Evolutionary conservation across 179 eudicot genomes (phyloP).

Genomic region (Vitellaria paradoxa): DNA sequence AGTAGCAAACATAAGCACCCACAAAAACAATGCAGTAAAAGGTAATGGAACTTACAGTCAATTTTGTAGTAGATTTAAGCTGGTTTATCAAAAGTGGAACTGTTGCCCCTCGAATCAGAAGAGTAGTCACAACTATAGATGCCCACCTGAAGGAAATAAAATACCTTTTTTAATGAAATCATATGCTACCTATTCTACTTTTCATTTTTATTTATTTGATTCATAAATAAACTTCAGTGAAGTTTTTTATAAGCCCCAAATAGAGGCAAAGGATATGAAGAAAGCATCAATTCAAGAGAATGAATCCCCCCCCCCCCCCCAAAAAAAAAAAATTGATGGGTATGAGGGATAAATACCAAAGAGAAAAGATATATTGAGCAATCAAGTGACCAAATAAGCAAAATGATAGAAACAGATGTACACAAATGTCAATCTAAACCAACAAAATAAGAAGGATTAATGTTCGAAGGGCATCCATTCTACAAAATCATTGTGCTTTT

Average conservation of each 20-base stretch:
- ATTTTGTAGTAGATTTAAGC: constrained; percentile 72
- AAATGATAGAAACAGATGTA: too few relatives aligned
- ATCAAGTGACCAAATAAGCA: too few relatives aligned
- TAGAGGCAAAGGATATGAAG: too few relatives aligned
- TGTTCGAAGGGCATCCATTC: background rate
- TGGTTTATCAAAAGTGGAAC: constrained; percentile 77
- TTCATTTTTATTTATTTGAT: too few relatives aligned
- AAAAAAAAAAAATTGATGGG: too few relatives aligned
- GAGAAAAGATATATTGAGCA: background rate
- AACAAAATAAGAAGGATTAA: background rate
- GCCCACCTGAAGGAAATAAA: constrained; percentile 67
- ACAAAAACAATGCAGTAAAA: background rate
- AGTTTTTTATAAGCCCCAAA: too few relatives aligned
- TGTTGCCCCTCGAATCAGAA: constrained; percentile 72
- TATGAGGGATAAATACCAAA: background rate
- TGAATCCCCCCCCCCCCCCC: too few relatives aligned
- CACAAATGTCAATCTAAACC: background rate
- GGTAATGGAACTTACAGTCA: constrained; percentile 50
- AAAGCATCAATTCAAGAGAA: too few relatives aligned
- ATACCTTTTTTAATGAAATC: background rate
- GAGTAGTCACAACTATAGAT: constrained; percentile 69
- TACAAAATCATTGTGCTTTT: background rate
- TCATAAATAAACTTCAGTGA: too few relatives aligned
- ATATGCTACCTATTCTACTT: background rate
- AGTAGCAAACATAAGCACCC: background rate